phyloP scores from a whole-genome alignment of 352 stramenopile genomes.

The Phytophthora pseudosyringae region DNA sequence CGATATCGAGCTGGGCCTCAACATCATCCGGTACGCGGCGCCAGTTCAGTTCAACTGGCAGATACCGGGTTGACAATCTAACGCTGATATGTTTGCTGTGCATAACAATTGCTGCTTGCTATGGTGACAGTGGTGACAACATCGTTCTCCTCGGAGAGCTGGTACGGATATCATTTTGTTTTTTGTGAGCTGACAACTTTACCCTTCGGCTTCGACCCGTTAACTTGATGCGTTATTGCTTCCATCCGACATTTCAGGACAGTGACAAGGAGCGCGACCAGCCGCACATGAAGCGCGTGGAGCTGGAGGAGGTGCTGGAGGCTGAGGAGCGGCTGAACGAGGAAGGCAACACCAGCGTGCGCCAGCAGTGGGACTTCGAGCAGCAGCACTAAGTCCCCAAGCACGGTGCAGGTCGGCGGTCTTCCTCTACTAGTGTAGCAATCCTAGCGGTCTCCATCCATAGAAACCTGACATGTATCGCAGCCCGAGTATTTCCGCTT shows the following conservation, averaged over 20 bases:
- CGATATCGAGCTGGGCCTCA: constrained; percentile 96
- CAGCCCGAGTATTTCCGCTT: constrained; percentile 1
- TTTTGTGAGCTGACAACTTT: neutral
- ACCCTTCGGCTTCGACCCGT: neutral
- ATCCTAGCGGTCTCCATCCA: constrained; percentile 10
- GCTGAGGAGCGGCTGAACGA: constrained; percentile 79
- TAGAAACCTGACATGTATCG: constrained; percentile 9
- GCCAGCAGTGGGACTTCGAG: constrained; percentile 88
- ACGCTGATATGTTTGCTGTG: neutral
- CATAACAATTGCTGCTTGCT: constrained; percentile 1
- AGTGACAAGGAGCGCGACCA: constrained; percentile 84
- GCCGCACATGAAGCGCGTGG: constrained; percentile 81
- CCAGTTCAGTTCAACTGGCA: neutral
- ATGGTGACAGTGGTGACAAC: constrained; percentile 71
- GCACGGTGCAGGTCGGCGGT: neutral
- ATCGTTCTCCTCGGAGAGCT: constrained; percentile 88
- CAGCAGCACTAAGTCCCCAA: constrained; percentile 36
- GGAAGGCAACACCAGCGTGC: constrained; percentile 67
- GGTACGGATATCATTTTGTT: constrained; percentile 39
- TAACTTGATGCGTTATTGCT: constrained; percentile 1
- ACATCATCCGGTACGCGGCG: constrained; percentile 90
- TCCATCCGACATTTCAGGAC: constrained; percentile 48
- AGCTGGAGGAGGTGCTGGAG: constrained; percentile 83
- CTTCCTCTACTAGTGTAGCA: constrained; percentile 19
- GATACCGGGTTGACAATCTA: constrained; percentile 2